Evolutionary conservation across 2,329 filamentous ascomycete genomes (phyloP).

Genomic region (Colletotrichum lini): DNA sequence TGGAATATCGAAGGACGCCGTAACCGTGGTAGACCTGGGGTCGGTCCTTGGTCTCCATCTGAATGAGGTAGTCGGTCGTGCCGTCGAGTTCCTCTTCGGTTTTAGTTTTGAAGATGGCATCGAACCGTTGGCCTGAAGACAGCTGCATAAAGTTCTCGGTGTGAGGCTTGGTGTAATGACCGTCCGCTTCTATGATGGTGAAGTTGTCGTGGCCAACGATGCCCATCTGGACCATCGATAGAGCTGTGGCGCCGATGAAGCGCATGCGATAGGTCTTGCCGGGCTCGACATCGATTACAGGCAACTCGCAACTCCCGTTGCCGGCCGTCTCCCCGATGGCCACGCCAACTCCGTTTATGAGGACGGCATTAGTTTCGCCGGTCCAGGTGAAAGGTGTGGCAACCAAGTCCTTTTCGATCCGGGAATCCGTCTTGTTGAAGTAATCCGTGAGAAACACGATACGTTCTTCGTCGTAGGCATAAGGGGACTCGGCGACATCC

Average conservation of each 20-base stretch:
- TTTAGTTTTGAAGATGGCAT: conserved; percentile 69
- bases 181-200: conserved; percentile 73
- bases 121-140: conserved; percentile 72
- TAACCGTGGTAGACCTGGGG: conserved; percentile 62
- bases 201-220: conserved; percentile 71
- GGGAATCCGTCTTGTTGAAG: conserved; percentile 67
- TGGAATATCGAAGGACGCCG: conserved; percentile 62
- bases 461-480: conserved; percentile 74
- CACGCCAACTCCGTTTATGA: conserved; percentile 69
- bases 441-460: conserved; percentile 70
- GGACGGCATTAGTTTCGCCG: conserved; percentile 70
- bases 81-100: conserved; percentile 56
- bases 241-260: conserved; percentile 69
- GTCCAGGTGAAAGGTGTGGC: conserved; percentile 68
- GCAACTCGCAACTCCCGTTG: conserved; percentile 56
- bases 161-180: conserved; percentile 65
- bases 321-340: conserved; percentile 43
- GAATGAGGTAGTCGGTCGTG: conserved; percentile 59
- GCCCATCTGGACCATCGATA: conserved; percentile 67
- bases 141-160: conserved; percentile 67
- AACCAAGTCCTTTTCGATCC: conserved; percentile 65
- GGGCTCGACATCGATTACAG: conserved; percentile 71
- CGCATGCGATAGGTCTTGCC: conserved; percentile 73
- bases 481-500: conserved; percentile 63
- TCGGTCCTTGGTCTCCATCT: conserved; percentile 65